Base-by-base conservation (phyloP, 1,284 basidiomycete genomes). In the Thecaphora thlaspeos region DNA sequence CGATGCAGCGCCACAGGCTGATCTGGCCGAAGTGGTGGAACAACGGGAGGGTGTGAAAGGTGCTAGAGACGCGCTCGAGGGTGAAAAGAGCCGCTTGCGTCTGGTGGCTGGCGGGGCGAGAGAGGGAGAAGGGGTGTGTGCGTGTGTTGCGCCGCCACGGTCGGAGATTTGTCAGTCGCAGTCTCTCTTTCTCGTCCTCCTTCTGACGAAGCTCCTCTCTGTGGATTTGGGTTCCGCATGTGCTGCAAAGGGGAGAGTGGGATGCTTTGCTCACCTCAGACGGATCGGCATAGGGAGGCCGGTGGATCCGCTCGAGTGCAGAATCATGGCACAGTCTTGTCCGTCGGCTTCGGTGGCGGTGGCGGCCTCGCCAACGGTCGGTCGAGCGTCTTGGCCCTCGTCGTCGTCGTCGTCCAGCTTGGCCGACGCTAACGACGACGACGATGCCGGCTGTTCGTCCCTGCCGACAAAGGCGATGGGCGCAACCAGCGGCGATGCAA, bases 271-370 rank as follows among this genome's bases (percentile, higher is more conserved):
- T 40, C 38, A 22, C 38, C 38, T 40, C 8, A 40, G 19, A 21
- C 9, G 9, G 32, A 60, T 49, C 7, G 56, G 50, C 47, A 66
- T 69, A 1, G 66, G 66, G 18, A 61, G 52, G 41, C 62, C 58
- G 2, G 66, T 69, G 24, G 62, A 62, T 12, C 66, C 66, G 38
- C 58, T 61, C 8, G 61, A 64, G 38, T 69, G 66, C 21, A 65
- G 14, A 5, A 43, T 60, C 43, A 61, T 49, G 9, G 51, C 19
- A 15, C 32, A 34, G 32, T 34, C 32, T 34, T 15, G 26, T 7
- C 26, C 26, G 26, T 28, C 28, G 28, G 7, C 28, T 30, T 30
- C 28, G 28, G n/a, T 48, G 44, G 9, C 55, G 51, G 1, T 37
- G 5, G 41, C 54, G 30, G 53, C 49, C 32, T 51, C 52, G 10